Evolutionary conservation across 2,329 filamentous ascomycete genomes (phyloP), one percentile per base, ranked within the genome.

Genomic region (Fusarium pilosicola): DNA sequence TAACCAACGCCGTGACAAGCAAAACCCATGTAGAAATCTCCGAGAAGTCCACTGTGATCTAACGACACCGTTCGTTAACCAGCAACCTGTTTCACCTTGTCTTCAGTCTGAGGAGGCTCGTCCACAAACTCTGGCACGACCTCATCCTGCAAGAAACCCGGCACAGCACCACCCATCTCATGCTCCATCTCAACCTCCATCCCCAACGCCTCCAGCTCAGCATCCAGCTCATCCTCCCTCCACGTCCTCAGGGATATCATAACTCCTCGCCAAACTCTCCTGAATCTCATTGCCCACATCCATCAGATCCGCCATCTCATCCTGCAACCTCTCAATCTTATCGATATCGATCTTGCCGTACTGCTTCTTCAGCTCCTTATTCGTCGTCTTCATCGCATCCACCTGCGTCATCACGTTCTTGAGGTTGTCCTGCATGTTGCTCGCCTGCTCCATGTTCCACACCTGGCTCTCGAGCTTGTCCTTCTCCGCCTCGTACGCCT

Each of bases 401-500:
- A 98, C 95, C 34, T 96, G 98, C 24, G 95, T 97, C 95, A 98
- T 98, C 73, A 96, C 96, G 83, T 98, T 98, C 83, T 97, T 96
- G 60, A 99, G 89, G 81, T 98, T 98, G 85, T 98, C 96, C 85
- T 97, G 95, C 96, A 98, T 98, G 89, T 95, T 97, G 81, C 93
- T 93, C 7, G 96, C 95, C 84, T 98, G 95, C 85, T 98, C 95
- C 95, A 99, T 98, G 85, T 98, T 98, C 95, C 95, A 98, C 28
- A 94, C 94, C 85, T 99, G 96, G 74, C 92, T 89, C 84, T 97
- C 93, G 61, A 98, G 91, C 84, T 98, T 95, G 79, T 98, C 95
- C 74, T 96, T 94, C 84, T 98, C 95, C 7, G 90, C 88, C 84
- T 99, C 96, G 90, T 97, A 97, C 84, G 95, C 92, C 82, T 97